These are phyloP conservation scores for Micractinium conductrix DNA, from an alignment of 139 green algal species.

Conservation along the genomic window DNA sequence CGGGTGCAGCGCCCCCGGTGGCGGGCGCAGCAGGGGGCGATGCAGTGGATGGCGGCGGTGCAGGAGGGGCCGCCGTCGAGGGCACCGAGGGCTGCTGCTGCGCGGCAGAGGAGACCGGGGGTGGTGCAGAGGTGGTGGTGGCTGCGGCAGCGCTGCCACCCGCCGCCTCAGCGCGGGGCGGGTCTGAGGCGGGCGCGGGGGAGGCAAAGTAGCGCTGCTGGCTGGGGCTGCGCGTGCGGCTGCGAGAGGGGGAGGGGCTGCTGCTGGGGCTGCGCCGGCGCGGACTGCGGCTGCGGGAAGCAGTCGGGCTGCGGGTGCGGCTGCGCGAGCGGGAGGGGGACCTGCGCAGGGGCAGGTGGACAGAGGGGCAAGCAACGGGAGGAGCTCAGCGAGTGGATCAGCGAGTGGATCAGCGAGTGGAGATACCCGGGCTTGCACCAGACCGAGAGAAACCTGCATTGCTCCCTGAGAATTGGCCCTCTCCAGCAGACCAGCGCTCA, in stretches of 20 bases:
- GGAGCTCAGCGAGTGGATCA: too few relatives aligned
- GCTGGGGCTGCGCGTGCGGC: slow-evolving; percentile 3
- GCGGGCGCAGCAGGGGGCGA: neutral
- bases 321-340: neutral
- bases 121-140: too few relatives aligned
- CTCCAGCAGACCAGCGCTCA: too few relatives aligned
- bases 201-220: neutral
- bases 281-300: neutral
- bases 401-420: too few relatives aligned
- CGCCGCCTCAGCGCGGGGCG: neutral
- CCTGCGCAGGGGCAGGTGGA: neutral
- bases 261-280: neutral
- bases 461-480: too few relatives aligned
- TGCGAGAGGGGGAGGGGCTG: neutral
- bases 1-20: too few relatives aligned
- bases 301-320: neutral
- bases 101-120: too few relatives aligned
- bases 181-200: neutral
- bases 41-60: neutral
- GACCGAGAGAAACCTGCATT: too few relatives aligned
- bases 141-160: too few relatives aligned
- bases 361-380: neutral
- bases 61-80: neutral
- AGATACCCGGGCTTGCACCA: too few relatives aligned
- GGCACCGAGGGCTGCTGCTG: neutral